phyloP scores from a whole-genome alignment of 768 basidiomycete species.

The Mycena vitilis region DNA sequence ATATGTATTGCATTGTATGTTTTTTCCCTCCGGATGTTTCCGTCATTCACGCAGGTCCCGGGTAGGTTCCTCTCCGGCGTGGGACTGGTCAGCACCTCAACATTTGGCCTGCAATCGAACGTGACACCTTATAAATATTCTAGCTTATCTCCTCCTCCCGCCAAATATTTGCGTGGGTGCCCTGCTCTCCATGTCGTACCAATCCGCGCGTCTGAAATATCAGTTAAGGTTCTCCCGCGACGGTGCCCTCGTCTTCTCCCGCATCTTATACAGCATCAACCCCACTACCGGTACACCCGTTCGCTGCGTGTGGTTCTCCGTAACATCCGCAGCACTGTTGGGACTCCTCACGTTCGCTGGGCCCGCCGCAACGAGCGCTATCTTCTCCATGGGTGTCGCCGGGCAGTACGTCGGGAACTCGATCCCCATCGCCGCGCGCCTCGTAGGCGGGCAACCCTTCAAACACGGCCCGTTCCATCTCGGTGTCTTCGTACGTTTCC shows the following conservation, averaged over 20 bases:
- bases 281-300: not conserved
- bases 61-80: slow-evolving; percentile 5
- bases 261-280: slow-evolving; percentile 14
- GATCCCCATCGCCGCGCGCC: slow-evolving; percentile 5
- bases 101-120: too few relatives aligned
- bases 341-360: slow-evolving; percentile 6
- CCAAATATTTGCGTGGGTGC: slow-evolving; percentile 26
- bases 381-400: not conserved
- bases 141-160: slow-evolving; percentile 24
- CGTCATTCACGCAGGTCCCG: not conserved
- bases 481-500: not conserved
- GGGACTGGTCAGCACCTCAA: not conserved
- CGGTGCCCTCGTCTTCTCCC: not conserved
- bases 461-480: not conserved
- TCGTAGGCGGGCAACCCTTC: slow-evolving; percentile 4
- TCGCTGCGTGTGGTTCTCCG: not conserved
- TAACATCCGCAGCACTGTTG: not conserved
- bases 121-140: too few relatives aligned
- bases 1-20: slow-evolving; percentile 60
- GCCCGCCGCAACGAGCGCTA: not conserved
- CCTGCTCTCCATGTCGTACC: too few relatives aligned
- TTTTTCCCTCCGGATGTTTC: too few relatives aligned
- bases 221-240: slow-evolving; percentile 19
- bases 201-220: not conserved
- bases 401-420: slow-evolving; percentile 1